Base-by-base conservation (phyloP, 352 stramenopile species). In the Pythium vanterpoolii region DNA sequence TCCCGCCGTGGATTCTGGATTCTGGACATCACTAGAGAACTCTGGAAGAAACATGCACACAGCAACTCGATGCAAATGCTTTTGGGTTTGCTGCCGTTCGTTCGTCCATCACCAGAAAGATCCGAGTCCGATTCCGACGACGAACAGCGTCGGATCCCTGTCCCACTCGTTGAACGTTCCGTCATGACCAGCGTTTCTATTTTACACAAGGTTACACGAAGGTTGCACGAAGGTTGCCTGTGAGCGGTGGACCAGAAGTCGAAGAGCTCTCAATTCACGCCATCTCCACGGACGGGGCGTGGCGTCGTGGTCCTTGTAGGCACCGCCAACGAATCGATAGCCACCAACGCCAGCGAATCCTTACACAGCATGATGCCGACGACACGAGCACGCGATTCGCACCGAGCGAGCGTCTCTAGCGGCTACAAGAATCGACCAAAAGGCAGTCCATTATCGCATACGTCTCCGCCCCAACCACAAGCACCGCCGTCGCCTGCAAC, bases 211-310 rank as follows among this genome's bases (percentile, higher is more conserved):
- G 60, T 61, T 16, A 19, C 9, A 5, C 1, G 52, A 62, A 67
- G 43, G 60, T 67, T 27, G 36, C 51, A 10, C 45, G 60, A 67
- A 67, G 43, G 60, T 67, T 13, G 34, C 44, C 30, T 42, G 39
- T 39, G 39, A 54, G 30, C 45, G 30, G 40, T 46, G 40, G 40
- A 42, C 11, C 13, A 42, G 34, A 48, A 48, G 42, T 48, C 34
- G 34, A 42, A 16, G 13, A 42, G 34, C 34, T 42, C 40, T 9
- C 6, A 18, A 44, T 44, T n/a, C n/a, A n/a, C 40, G 19, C 44
- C 47, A 42, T 28, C 30, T n/a, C 30, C 30, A 10, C n/a, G 4
- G n/a, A 18, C 14, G 16, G 7, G 28, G 23, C 24, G 18, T 30
- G 18, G 48, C 19, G 19, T 5, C 10, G 10, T 5, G 34, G 10